Conservation (phyloP, 345 rosid genomes). For the Ceriops zippeliana region DNA sequence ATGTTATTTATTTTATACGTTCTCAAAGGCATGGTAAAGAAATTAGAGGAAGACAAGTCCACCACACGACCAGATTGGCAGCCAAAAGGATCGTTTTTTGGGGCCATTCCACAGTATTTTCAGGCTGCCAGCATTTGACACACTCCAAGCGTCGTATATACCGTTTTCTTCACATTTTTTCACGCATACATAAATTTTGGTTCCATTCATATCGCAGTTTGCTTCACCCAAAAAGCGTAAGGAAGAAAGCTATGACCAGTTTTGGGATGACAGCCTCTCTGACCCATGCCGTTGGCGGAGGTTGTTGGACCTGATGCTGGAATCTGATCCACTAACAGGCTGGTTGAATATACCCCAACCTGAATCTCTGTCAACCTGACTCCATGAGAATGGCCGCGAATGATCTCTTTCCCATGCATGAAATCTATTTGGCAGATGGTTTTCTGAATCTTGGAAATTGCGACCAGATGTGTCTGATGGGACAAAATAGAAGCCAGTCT, state of each 20-base stretch:
- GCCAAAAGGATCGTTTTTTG: slow-evolving; percentile 29
- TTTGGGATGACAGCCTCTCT: slow-evolving; percentile 61
- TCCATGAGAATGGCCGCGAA: slow-evolving; percentile 44
- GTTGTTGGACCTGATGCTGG: slow-evolving; percentile 41
- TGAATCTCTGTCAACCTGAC: slow-evolving; percentile 64
- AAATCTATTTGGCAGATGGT: slow-evolving; percentile 8
- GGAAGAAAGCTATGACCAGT: slow-evolving; percentile 36
- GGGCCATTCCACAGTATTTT: slow-evolving; percentile 41
- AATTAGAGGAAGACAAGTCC: slow-evolving; percentile 44
- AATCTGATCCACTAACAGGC: slow-evolving; percentile 41
- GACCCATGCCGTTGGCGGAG: slow-evolving; percentile 75
- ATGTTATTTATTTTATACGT: slow-evolving; percentile 28
- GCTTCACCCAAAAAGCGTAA: slow-evolving; percentile 30
- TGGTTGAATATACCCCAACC: slow-evolving; percentile 60
- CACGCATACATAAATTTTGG: slow-evolving; percentile 55
- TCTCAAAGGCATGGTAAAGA: slow-evolving; percentile 33
- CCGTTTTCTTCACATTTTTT: slow-evolving; percentile 18
- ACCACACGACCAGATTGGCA: slow-evolving; percentile 34
- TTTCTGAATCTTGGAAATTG: slow-evolving; percentile 46
- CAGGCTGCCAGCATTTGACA: slow-evolving; percentile 24
- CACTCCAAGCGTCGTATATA: slow-evolving; percentile 47
- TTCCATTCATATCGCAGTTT: slow-evolving; percentile 35
- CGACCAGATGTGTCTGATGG: slow-evolving; percentile 48
- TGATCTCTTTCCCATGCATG: slow-evolving; percentile 38
- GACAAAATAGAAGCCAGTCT: slow-evolving; percentile 60